Evolutionary conservation across 352 stramenopile genomes (phyloP), one percentile per base, ranked within the genome.

Genomic region (Blastocystis sp.): DNA sequence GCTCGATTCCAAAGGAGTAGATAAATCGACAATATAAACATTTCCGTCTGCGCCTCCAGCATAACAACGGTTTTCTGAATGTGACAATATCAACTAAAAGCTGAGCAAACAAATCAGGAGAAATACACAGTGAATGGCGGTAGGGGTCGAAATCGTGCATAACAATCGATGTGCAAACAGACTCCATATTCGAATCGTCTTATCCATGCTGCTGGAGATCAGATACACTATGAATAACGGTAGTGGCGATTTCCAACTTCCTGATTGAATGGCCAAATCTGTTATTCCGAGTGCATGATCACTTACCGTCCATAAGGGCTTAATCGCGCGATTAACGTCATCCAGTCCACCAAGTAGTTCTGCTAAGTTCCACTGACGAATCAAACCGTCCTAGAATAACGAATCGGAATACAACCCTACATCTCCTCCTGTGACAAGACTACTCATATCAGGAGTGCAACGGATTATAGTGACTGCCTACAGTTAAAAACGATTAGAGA

Each of bases 371-470:
- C 70, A 81, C n/a, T 81, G 70, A 24, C 70, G 70, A 41, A 81
- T 63, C 11, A 81, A 53, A 24, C 70, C 70, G 20, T 81, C 70
- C 70, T 81, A 81, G 4, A 18, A 7, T 81, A 13, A 63, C 43
- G 16, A 81, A 7, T 11, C 3, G 50, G 20, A 30, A 65, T 47
- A 37, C n/a, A 26, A 34, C 5, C 9, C 11, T 26, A 81, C 70
- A 62, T 81, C 70, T 16, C 70, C 70, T 64, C 41, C 70, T 20
- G 70, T 81, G 37, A 81, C 34, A 20, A 81, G 53, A 6, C 37
- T 65, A 81, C 70, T 81, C 70, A 81, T 81, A 24, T 81, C 70
- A 41, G 39, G 70, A 81, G 55, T 24, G 55, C 70, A 81, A 24
- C 70, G 70, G 65, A 81, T 81, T 3, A 81, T 53, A 81, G 70